These are phyloP conservation scores for Gomphus sp. DNA, from an alignment of 1,284 basidiomycete genomes.

Conservation along the genomic window DNA sequence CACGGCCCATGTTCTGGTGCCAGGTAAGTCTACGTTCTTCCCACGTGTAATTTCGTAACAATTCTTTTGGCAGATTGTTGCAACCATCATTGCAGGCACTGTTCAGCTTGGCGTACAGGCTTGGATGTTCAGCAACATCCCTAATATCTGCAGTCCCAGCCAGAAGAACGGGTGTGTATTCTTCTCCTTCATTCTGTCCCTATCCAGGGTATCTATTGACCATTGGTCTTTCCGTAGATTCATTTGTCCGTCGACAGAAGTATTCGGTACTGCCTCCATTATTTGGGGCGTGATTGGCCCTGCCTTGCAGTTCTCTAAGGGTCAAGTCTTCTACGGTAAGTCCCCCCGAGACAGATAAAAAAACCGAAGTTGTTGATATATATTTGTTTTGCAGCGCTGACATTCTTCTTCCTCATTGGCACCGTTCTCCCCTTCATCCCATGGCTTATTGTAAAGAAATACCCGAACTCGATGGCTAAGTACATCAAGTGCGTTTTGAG, in stretches of 20 bases:
- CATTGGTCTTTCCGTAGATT: conserved; percentile 16
- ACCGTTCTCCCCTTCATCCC: conserved; percentile 30
- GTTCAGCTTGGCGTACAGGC: conserved; percentile 39
- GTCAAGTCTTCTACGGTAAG: conserved; percentile 33
- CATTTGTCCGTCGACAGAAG: conserved; percentile 31
- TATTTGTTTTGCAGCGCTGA: conserved; percentile 15
- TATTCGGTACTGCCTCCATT: conserved; percentile 33
- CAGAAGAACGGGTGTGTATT: conserved; percentile 23
- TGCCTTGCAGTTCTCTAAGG: conserved; percentile 39
- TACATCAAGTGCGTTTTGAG: conserved; percentile 28
- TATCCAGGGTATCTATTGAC: not conserved
- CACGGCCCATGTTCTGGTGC: conserved; percentile 38
- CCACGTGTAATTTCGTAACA: no score
- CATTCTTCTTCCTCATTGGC: conserved; percentile 42
- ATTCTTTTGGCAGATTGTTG: conserved; percentile 22
- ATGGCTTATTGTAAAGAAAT: conserved; percentile 32
- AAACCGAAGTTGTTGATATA: not conserved
- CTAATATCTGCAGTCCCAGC: conserved; percentile 29
- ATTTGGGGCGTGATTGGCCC: conserved; percentile 50
- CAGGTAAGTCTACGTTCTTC: conserved; percentile 23
- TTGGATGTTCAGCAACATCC: conserved; percentile 44
- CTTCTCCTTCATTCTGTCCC: not conserved
- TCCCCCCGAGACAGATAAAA: no score
- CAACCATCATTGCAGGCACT: conserved; percentile 38
- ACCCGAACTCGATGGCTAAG: conserved; percentile 33